These are phyloP conservation scores for Pichia sporocuriosa DNA, from an alignment of 805 yeast species.

Conservation along the genomic window DNA sequence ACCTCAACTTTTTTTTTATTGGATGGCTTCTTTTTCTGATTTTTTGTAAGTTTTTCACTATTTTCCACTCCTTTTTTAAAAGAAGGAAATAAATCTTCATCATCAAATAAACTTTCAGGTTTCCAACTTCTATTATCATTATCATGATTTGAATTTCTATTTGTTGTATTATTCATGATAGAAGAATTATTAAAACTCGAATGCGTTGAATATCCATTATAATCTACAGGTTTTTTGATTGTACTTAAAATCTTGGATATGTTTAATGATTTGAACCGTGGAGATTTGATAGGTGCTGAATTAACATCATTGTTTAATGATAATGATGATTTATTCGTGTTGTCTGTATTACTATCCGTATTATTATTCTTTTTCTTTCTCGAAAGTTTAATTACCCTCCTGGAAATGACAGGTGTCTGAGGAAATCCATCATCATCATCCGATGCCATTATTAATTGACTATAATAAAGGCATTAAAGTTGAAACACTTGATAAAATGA, in stretches of 20 bases:
- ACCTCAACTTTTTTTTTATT: too few species aligned
- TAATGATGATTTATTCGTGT: background rate
- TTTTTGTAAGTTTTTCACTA: background rate
- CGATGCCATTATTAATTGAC: background rate
- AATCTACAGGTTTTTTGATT: slow-evolving; percentile 3
- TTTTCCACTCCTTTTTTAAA: background rate
- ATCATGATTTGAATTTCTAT: background rate
- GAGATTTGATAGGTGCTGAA: background rate
- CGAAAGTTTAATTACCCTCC: background rate
- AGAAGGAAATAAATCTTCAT: slow-evolving; percentile 1
- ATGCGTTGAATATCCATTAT: slow-evolving; percentile 8
- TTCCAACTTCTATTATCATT: background rate
- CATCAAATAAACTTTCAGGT: slow-evolving; percentile 9
- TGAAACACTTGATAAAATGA: background rate
- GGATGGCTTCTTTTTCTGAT: background rate
- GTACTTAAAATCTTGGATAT: slow-evolving; percentile 5
- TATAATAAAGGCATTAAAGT: too few species aligned
- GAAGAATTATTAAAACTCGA: slow-evolving; percentile 6
- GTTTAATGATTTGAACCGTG: slow-evolving; percentile 1
- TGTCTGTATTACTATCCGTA: background rate
- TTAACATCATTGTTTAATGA: too few species aligned
- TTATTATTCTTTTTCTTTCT: background rate
- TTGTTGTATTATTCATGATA: background rate
- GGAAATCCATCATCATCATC: background rate
- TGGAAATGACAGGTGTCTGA: background rate